Conservation (phyloP, 2,329 filamentous ascomycete species). For the Ophiostoma ulmi region DNA sequence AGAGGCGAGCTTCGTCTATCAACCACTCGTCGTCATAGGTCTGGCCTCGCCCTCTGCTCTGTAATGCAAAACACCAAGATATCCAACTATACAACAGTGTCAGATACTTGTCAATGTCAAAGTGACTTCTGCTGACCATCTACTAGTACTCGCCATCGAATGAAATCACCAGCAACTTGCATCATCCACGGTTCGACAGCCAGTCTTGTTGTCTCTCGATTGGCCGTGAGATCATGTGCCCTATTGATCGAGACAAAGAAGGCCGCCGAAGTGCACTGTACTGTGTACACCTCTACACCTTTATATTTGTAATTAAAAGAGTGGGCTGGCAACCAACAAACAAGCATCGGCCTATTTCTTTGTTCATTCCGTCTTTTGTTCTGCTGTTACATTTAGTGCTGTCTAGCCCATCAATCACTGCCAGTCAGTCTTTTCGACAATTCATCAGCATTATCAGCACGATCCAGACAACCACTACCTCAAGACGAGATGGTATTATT, state of each 20-base stretch:
- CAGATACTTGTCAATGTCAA: neutral
- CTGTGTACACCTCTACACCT: neutral
- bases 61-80: neutral
- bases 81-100: neutral
- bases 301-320: neutral
- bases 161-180: neutral
- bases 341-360: neutral
- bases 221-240: neutral
- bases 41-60: too few species aligned
- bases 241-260: slow-evolving; percentile 7
- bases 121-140: neutral
- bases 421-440: neutral
- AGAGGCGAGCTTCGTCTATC: neutral
- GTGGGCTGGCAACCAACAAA: slow-evolving; percentile 2
- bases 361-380: neutral
- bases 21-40: neutral
- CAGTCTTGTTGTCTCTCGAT: neutral
- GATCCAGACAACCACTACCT: neutral
- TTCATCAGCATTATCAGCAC: slow-evolving; percentile 2
- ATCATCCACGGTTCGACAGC: neutral
- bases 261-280: neutral
- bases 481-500: neutral
- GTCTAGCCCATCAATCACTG: too few species aligned
- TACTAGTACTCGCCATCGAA: neutral
- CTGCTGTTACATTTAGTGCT: neutral